Conservation (phyloP, 2,329 filamentous ascomycete species). For the Clarireedia hainanense region DNA sequence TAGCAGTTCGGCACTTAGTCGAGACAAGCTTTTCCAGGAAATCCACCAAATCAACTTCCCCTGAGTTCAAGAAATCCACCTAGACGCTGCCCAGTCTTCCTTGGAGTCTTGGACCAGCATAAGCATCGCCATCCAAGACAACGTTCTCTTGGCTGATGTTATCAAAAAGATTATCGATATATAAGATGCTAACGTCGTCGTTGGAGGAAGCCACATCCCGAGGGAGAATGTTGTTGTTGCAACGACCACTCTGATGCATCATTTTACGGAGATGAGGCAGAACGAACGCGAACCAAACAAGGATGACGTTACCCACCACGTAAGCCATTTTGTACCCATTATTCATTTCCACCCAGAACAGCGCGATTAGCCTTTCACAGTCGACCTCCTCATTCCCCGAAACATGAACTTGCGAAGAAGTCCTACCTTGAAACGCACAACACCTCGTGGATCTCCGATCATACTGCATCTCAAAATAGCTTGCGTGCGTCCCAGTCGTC, state of each 20-base stretch:
- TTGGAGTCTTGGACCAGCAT: not conserved
- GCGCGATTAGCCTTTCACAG: not conserved
- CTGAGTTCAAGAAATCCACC: not conserved
- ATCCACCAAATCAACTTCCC: not conserved
- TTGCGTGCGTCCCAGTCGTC: not conserved
- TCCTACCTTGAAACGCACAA: not conserved
- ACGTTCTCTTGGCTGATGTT: not conserved
- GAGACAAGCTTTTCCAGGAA: constrained; percentile 4
- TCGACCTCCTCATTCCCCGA: not conserved
- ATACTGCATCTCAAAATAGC: not conserved
- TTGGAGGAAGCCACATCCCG: not conserved
- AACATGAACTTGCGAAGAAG: not conserved
- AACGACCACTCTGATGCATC: not conserved
- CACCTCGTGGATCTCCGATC: not conserved
- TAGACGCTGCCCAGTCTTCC: not conserved
- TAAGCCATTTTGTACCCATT: constrained; percentile 6
- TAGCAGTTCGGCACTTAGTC: not conserved
- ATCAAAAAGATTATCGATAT: not conserved
- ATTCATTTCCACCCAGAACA: not conserved
- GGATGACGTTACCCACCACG: constrained; percentile 2
- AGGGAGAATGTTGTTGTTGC: not conserved
- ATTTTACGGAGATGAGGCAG: constrained; percentile 3
- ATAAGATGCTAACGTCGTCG: not conserved
- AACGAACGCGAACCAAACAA: constrained; percentile 5
- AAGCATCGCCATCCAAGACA: constrained; percentile 7